A percentile compares a stretch with the other conserved stretches of the same genome.
Evolutionary conservation across 2,329 filamentous ascomycete genomes (phyloP).

Genomic region (Xylaria digitata): DNA sequence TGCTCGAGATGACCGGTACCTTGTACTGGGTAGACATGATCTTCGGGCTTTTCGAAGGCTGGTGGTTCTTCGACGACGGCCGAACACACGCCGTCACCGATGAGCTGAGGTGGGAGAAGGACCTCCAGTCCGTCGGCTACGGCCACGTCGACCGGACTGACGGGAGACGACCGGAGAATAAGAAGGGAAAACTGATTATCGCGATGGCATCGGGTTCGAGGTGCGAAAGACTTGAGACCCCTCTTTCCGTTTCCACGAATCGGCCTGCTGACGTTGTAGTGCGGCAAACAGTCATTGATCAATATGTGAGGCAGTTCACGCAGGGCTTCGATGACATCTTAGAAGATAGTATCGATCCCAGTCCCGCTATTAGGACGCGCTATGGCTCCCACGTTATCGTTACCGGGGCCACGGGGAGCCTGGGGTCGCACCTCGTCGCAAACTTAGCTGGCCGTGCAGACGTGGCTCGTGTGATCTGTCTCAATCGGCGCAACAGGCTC

Average conservation of each 20-base stretch:
- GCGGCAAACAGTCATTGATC: constrained; percentile 19
- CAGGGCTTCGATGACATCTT: constrained; percentile 20
- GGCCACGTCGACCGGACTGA: constrained; percentile 50
- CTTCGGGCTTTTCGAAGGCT: constrained; percentile 54
- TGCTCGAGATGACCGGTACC: constrained; percentile 51
- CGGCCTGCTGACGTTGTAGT: constrained; percentile 27
- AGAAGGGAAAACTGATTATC: constrained; percentile 48
- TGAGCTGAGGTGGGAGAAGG: constrained; percentile 43
- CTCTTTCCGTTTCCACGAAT: constrained; percentile 11
- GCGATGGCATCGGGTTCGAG: constrained; percentile 42
- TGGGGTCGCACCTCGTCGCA: constrained; percentile 29
- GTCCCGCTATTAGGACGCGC: constrained; percentile 38
- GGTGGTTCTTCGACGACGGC: constrained; percentile 54
- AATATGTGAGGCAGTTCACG: constrained; percentile 20
- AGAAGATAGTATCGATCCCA: background rate
- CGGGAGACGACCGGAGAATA: constrained; percentile 43
- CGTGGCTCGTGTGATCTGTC: constrained; percentile 25
- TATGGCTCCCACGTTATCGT: constrained; percentile 53
- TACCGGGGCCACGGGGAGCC: constrained; percentile 34
- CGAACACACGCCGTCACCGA: constrained; percentile 43
- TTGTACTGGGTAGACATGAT: constrained; percentile 51
- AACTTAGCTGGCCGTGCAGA: constrained; percentile 3
- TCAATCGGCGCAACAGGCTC: constrained; percentile 36
- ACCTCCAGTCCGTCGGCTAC: constrained; percentile 46
- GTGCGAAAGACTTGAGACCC: constrained; percentile 23